Evolutionary conservation across 2,329 filamentous ascomycete species (phyloP).

Genomic region (Cladosporium velox): DNA sequence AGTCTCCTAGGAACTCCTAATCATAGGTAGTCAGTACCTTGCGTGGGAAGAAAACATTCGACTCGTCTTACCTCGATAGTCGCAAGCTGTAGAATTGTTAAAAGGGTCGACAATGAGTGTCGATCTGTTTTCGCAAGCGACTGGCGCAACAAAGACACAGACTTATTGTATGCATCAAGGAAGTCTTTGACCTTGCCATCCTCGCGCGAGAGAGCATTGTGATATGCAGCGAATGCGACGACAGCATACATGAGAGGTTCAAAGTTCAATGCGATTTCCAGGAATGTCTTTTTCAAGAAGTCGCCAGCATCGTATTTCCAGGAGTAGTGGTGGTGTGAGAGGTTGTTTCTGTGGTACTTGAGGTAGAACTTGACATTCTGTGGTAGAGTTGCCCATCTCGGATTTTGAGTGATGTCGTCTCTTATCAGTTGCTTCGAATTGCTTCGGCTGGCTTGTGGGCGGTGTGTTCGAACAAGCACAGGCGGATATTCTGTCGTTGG

Average conservation of each 20-base stretch:
- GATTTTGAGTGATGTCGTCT: slow-evolving; percentile 29
- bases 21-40: background rate
- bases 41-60: background rate
- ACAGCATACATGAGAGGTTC: slow-evolving; percentile 84
- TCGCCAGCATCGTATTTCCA: slow-evolving; percentile 68
- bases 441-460: slow-evolving; percentile 27
- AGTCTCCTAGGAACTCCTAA: slow-evolving; percentile 92
- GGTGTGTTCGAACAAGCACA: slow-evolving; percentile 31
- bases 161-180: slow-evolving; percentile 85
- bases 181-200: slow-evolving; percentile 78
- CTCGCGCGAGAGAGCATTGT: slow-evolving; percentile 70
- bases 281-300: slow-evolving; percentile 72
- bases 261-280: slow-evolving; percentile 72
- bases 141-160: slow-evolving; percentile 73
- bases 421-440: slow-evolving; percentile 28
- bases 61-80: slow-evolving; percentile 75
- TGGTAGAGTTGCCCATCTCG: slow-evolving; percentile 36
- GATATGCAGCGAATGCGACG: slow-evolving; percentile 86
- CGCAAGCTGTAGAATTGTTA: slow-evolving; percentile 88
- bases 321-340: slow-evolving; percentile 82
- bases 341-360: slow-evolving; percentile 72
- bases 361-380: slow-evolving; percentile 77
- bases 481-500: slow-evolving; percentile 54
- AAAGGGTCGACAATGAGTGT: slow-evolving; percentile 70
- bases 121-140: slow-evolving; percentile 71